Conservation (phyloP, 306 rosid species). For the Fagus sylvatica region DNA sequence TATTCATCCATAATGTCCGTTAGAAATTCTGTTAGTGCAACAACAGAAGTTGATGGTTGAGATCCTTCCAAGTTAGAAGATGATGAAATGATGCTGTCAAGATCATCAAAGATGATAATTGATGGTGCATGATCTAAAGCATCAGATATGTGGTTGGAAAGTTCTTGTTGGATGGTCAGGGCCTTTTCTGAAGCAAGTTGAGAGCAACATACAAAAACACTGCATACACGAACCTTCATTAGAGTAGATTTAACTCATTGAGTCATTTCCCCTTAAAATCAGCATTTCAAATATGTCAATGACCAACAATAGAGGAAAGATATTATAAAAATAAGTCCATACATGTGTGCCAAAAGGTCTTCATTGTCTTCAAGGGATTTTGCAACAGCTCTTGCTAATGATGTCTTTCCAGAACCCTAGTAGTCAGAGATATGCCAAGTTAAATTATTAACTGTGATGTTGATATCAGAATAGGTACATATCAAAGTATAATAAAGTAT, state of each 20-base stretch:
- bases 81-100: conserved; percentile 73
- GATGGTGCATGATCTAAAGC: conserved; percentile 94
- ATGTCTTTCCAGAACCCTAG: conserved; percentile 96
- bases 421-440: conserved; percentile 12
- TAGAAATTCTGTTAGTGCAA: conserved; percentile 72
- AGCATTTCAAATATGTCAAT: conserved; percentile 1
- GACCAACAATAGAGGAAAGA: conserved; percentile 13
- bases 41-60: conserved; percentile 54
- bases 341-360: conserved; percentile 77
- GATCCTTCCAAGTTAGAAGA: conserved; percentile 72
- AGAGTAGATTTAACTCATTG: conserved; percentile 16
- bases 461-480: background rate
- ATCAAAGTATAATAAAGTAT: background rate
- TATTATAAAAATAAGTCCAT: conserved; percentile 35
- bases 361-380: conserved; percentile 59
- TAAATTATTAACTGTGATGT: background rate
- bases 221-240: conserved; percentile 32
- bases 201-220: conserved; percentile 81
- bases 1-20: conserved; percentile 83
- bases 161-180: conserved; percentile 55
- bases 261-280: background rate
- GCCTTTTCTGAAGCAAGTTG: conserved; percentile 77
- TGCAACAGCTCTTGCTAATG: conserved; percentile 74
- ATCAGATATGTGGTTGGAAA: conserved; percentile 68
- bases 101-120: conserved; percentile 80